Conservation (phyloP, 148 eudicot genomes). For the Beta vulgaris region DNA sequence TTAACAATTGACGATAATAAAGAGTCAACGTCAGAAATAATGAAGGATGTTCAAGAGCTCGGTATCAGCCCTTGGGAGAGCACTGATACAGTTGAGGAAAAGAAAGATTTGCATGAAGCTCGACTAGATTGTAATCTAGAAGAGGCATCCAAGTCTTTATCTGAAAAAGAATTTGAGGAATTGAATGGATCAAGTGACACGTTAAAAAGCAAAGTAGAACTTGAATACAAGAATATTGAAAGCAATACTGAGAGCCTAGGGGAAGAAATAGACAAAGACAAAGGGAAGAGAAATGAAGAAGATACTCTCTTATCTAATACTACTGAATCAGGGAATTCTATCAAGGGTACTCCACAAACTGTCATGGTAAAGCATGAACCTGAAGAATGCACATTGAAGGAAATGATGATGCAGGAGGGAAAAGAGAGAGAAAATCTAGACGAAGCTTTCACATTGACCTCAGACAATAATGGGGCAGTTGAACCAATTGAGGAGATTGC, state of each 20-base stretch:
- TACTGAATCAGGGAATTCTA: not conserved
- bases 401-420: not conserved
- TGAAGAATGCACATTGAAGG: not conserved
- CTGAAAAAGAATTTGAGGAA: slow-evolving; percentile 15
- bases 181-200: not conserved
- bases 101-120: slow-evolving; percentile 11
- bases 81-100: slow-evolving; percentile 1
- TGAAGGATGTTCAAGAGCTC: not conserved
- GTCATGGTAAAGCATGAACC: not conserved
- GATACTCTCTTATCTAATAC: not conserved
- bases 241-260: not conserved
- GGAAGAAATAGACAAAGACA: not conserved
- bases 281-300: too few relatives aligned
- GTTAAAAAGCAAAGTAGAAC: not conserved
- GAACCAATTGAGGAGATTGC: not conserved
- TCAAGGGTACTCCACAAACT: not conserved
- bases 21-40: not conserved
- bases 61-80: not conserved
- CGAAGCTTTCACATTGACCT: not conserved
- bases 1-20: not conserved
- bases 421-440: not conserved
- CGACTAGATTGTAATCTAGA: slow-evolving; percentile 2
- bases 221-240: slow-evolving; percentile 3
- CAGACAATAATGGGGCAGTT: not conserved
- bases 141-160: slow-evolving; percentile 12